These are phyloP conservation scores for Arabis hirsuta DNA, from an alignment of 345 rosid species.

Conservation along the genomic window DNA sequence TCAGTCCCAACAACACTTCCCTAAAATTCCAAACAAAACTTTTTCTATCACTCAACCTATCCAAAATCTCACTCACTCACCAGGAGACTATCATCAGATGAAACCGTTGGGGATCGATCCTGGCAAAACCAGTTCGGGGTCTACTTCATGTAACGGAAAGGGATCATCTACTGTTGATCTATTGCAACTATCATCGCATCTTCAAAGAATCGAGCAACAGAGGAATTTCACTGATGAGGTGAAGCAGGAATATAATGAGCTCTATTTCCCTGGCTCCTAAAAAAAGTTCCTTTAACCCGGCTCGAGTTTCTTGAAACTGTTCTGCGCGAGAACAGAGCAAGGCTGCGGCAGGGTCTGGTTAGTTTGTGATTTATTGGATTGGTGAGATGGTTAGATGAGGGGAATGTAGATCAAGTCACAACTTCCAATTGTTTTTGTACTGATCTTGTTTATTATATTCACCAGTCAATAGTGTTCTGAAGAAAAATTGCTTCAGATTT, in stretches of 20 bases:
- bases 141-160: constrained; percentile 45
- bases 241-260: constrained; percentile 57
- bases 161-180: constrained; percentile 62
- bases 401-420: neutral
- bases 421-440: constrained; percentile 22
- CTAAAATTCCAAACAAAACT: constrained; percentile 46
- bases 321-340: neutral
- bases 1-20: constrained; percentile 53
- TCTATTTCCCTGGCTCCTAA: constrained; percentile 49
- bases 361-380: constrained; percentile 22
- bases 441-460: constrained; percentile 19
- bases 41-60: constrained; percentile 47
- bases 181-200: constrained; percentile 73
- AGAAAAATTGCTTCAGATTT: constrained; percentile 37
- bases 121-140: constrained; percentile 25
- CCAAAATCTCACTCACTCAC: constrained; percentile 17
- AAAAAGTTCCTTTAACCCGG: neutral
- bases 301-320: constrained; percentile 3
- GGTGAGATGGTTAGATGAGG: constrained; percentile 23
- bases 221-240: constrained; percentile 58
- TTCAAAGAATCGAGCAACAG: constrained; percentile 72
- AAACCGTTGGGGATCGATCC: constrained; percentile 11
- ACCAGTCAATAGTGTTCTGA: constrained; percentile 27
- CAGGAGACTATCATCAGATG: constrained; percentile 17
- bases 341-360: neutral